Evolutionary conservation across 1,284 basidiomycete species (phyloP).

Genomic region (Vanrija humicola): DNA sequence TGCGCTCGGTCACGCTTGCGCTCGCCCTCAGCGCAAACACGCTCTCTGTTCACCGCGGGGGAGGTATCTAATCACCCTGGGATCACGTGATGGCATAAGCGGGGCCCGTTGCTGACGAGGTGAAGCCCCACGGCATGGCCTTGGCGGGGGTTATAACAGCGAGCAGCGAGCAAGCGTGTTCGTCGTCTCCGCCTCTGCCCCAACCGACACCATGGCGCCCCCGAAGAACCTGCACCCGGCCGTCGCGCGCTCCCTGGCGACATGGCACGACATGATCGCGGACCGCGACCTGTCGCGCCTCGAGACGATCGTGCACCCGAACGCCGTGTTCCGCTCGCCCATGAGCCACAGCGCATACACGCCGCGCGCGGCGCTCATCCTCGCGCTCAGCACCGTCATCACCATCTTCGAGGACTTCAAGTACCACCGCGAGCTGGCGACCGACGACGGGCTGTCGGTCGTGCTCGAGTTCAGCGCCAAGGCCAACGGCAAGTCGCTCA

Average conservation of each 20-base stretch:
- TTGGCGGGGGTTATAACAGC: too few relatives aligned
- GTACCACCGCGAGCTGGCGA: slow-evolving; percentile 14
- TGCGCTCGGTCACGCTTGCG: too few relatives aligned
- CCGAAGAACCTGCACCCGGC: neutral
- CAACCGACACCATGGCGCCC: too few relatives aligned
- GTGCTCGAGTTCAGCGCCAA: slow-evolving; percentile 14
- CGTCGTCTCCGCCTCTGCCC: too few relatives aligned
- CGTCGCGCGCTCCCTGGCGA: slow-evolving; percentile 7
- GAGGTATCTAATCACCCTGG: too few relatives aligned
- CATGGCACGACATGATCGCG: slow-evolving; percentile 15
- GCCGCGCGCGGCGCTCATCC: slow-evolving; percentile 9
- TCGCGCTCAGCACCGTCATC: slow-evolving; percentile 12
- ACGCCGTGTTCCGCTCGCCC: slow-evolving; percentile 18
- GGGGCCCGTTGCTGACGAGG: too few relatives aligned
- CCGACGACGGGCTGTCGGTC: slow-evolving; percentile 10
- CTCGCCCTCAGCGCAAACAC: too few relatives aligned
- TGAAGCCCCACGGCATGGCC: too few relatives aligned
- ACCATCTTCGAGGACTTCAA: slow-evolving; percentile 15
- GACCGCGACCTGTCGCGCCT: slow-evolving; percentile 2
- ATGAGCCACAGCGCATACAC: slow-evolving; percentile 6
- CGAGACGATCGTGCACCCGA: slow-evolving; percentile 10
- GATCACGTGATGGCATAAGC: too few relatives aligned
- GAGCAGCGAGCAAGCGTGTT: too few relatives aligned
- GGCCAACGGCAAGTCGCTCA: slow-evolving; percentile 13
- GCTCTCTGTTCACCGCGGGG: too few relatives aligned